These are phyloP conservation scores for Gardenia jasminoides DNA, from an alignment of 257 asterid species.

Conservation along the genomic window DNA sequence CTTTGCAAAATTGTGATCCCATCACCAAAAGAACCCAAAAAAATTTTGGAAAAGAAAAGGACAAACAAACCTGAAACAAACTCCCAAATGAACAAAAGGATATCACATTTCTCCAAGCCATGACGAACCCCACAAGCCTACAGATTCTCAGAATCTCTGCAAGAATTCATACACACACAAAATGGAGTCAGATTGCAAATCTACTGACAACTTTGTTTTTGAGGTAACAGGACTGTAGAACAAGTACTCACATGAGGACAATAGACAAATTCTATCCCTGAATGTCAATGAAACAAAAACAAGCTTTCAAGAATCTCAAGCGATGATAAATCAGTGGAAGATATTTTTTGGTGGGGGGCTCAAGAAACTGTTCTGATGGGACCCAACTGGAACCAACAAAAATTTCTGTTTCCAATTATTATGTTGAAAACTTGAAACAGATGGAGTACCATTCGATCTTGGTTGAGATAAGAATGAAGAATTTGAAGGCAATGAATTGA, in stretches of 20 bases:
- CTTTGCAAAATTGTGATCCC: neutral
- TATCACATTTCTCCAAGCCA: conserved; percentile 54
- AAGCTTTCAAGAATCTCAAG: neutral
- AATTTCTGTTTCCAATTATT: conserved; percentile 1
- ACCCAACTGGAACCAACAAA: conserved; percentile 6
- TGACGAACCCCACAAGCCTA: conserved; percentile 12
- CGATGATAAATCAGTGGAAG: neutral
- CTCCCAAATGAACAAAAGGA: conserved; percentile 46
- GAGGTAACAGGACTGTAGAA: neutral
- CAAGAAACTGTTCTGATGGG: neutral
- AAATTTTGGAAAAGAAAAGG: neutral
- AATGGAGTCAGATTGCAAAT: neutral
- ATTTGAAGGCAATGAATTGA: neutral
- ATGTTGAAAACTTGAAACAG: neutral
- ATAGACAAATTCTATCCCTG: neutral
- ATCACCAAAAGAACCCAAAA: neutral
- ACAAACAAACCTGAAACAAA: conserved; percentile 60
- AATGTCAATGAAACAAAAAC: no score
- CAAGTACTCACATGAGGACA: neutral
- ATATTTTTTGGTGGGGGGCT: neutral
- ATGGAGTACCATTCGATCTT: neutral
- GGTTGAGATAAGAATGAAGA: neutral
- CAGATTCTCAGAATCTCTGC: neutral
- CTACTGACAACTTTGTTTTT: neutral
- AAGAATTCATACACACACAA: neutral